Base-by-base conservation (phyloP, 257 asterid genomes). In the Cordia subcordata region DNA sequence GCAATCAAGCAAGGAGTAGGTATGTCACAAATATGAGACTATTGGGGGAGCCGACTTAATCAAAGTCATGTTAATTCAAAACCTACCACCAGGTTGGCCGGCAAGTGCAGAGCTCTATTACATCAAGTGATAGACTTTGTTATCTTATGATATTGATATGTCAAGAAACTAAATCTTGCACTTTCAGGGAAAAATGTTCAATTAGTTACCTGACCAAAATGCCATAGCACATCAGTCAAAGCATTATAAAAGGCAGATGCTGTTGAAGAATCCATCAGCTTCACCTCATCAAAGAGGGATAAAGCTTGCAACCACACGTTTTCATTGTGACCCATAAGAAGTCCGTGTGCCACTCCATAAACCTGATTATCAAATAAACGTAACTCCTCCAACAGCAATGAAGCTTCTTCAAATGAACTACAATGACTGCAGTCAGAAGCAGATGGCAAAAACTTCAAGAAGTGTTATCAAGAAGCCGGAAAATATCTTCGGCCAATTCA, bases 171-270 rank as follows among this genome's bases (percentile, higher is more conserved):
- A 27, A 27, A 27, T 27, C 35, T 27, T 1, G 35, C 35, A 51
- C 46, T 27, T 27, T 27, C 35, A 27, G 35, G 35, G 35, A 3
- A 27, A 27, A 27, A 27, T 1, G 35, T 3, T 27, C 6, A 6
- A 27, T 13, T 65, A 21, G 49, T 65, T 82, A 92, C 96, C 95
- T 88, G 96, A 79, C 90, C 93, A 78, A 92, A 88, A 78, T 86
- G 96, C 96, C 99, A 92, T 58, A 88, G 74, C 94, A 86, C 79
- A 79, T 86, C 99, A 9, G 96, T 92, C 80, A 92, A 74, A 56
- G 96, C 96, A 77, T 92, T 92, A 76, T 92, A 92, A 56, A 92
- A 92, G 17, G 95, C 96, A 39, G 99, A 88, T 20, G 99, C 84
- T 40, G 96, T 88, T 18, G 96, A 80, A 66, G 91, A 62, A 71